Evolutionary conservation across 2,329 filamentous ascomycete species (phyloP).

Genomic region (Dactylellina parvicollis): DNA sequence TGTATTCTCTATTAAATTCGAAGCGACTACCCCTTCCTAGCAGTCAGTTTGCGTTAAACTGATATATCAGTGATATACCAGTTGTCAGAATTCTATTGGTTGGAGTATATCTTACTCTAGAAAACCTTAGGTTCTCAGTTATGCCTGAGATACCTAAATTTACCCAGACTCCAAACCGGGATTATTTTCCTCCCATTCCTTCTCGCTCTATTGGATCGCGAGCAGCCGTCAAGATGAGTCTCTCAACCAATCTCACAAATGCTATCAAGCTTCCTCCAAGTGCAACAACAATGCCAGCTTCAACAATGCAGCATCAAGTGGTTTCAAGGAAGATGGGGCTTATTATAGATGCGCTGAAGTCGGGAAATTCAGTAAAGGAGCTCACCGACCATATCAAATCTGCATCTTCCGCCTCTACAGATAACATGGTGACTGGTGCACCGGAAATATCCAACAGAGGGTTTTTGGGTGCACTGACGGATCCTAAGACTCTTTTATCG

Average conservation of each 20-base stretch:
- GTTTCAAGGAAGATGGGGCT: conserved; percentile 29
- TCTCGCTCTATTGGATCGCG: not conserved
- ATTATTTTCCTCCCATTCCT: conserved; percentile 24
- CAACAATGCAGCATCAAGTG: conserved; percentile 4
- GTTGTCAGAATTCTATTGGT: no score
- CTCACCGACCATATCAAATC: conserved; percentile 14
- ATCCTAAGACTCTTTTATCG: not conserved
- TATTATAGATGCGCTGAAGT: conserved; percentile 22
- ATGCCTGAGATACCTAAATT: conserved; percentile 34
- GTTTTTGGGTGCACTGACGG: conserved; percentile 16
- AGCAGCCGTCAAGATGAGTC: conserved; percentile 1
- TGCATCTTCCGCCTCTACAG: not conserved
- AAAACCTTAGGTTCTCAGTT: not conserved
- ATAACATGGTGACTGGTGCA: not conserved
- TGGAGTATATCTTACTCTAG: not conserved
- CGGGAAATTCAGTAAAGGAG: conserved; percentile 16
- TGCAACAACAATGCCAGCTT: not conserved
- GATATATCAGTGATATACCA: no score
- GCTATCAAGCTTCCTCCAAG: conserved; percentile 31
- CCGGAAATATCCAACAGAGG: conserved; percentile 9
- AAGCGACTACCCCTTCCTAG: no score
- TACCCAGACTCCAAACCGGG: conserved; percentile 8
- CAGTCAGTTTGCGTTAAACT: no score
- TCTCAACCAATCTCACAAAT: not conserved
- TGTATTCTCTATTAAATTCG: no score